Evolutionary conservation across 352 stramenopile genomes (phyloP).

Genomic region (Globisporangium recalcitrans): DNA sequence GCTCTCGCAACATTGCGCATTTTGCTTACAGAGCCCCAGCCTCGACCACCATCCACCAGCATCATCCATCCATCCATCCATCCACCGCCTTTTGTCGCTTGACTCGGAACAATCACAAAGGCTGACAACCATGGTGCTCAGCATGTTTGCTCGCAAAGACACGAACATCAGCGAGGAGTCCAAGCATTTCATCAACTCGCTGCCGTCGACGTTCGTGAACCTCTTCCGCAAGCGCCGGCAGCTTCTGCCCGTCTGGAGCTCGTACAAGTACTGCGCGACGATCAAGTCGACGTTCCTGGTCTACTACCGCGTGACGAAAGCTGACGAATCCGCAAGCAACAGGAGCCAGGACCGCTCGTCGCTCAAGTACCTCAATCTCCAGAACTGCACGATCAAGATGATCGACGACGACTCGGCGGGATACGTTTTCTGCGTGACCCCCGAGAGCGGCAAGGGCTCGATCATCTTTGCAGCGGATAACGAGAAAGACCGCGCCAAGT

Average conservation of each 20-base stretch:
- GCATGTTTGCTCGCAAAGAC: slow-evolving; percentile 75
- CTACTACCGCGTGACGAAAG: slow-evolving; percentile 73
- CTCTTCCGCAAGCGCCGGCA: slow-evolving; percentile 83
- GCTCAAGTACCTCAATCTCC: slow-evolving; percentile 78
- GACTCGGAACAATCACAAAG: too few relatives aligned
- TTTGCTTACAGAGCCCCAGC: not conserved
- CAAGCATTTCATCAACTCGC: slow-evolving; percentile 80
- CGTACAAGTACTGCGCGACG: slow-evolving; percentile 81
- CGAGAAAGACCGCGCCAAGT: slow-evolving; percentile 83
- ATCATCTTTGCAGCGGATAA: slow-evolving; percentile 77
- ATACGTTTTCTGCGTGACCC: slow-evolving; percentile 72
- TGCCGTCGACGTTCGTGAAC: slow-evolving; percentile 79
- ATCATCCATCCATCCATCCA: too few relatives aligned
- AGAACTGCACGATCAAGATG: slow-evolving; percentile 69
- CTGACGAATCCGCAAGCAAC: slow-evolving; percentile 26
- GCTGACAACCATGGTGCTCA: slow-evolving; percentile 54
- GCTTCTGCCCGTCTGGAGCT: slow-evolving; percentile 77
- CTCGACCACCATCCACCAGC: not conserved
- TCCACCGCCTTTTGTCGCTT: too few relatives aligned
- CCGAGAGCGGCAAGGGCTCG: slow-evolving; percentile 55
- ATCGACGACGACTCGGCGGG: slow-evolving; percentile 69
- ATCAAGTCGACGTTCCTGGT: slow-evolving; percentile 86
- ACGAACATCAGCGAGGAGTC: slow-evolving; percentile 65
- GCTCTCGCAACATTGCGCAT: slow-evolving; percentile 2
- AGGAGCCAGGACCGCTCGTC: slow-evolving; percentile 1